Evolutionary conservation across 1,284 basidiomycete species (phyloP).

Genomic region (Peniophora sp.): DNA sequence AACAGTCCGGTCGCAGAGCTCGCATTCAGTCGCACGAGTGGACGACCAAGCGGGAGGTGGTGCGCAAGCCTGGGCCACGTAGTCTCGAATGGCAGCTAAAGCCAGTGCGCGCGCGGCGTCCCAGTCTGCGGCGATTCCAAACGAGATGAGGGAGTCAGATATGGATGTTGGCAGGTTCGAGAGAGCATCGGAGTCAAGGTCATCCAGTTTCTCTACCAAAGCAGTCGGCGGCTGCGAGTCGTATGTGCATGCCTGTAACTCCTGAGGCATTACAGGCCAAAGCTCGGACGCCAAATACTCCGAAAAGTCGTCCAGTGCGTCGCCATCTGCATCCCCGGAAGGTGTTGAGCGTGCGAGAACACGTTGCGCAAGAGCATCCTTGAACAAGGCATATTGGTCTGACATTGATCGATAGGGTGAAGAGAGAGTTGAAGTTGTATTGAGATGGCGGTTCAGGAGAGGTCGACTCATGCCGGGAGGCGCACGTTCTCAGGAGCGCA

Average conservation of each 20-base stretch:
- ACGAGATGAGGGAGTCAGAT: slow-evolving; percentile 40
- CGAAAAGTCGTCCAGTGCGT: slow-evolving; percentile 41
- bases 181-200: slow-evolving; percentile 21
- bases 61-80: slow-evolving; percentile 28
- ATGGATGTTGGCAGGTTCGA: slow-evolving; percentile 24
- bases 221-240: slow-evolving; percentile 16
- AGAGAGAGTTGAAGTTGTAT: no score
- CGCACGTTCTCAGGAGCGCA: no score
- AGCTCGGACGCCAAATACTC: slow-evolving; percentile 41
- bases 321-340: slow-evolving; percentile 16
- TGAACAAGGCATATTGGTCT: slow-evolving; percentile 22
- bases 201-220: slow-evolving; percentile 15
- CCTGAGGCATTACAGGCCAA: slow-evolving; percentile 32
- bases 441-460: no score
- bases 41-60: slow-evolving; percentile 43
- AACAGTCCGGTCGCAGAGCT: slow-evolving; percentile 46
- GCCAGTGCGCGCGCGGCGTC: slow-evolving; percentile 33
- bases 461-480: no score
- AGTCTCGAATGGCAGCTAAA: slow-evolving; percentile 30
- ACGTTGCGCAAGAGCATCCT: slow-evolving; percentile 38
- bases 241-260: slow-evolving; percentile 29
- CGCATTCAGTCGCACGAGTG: slow-evolving; percentile 43
- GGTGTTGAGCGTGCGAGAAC: slow-evolving; percentile 22
- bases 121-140: slow-evolving; percentile 30
- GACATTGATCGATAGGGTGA: no score